phyloP scores from a whole-genome alignment of 164 flowering plant species.

The Kingdonia uniflora region DNA sequence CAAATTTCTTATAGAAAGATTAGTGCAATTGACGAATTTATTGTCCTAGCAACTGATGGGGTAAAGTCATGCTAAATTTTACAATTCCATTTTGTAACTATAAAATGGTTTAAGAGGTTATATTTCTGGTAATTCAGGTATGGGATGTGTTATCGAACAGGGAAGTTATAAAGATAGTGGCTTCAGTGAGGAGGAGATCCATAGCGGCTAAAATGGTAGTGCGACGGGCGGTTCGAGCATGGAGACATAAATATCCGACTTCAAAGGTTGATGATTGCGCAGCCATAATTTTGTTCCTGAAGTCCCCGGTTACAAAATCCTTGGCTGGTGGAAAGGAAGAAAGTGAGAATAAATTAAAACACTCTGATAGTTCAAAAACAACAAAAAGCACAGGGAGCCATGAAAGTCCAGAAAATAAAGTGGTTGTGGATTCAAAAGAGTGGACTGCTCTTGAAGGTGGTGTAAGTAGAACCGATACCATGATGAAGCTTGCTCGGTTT shows the following conservation, averaged over 20 bases:
- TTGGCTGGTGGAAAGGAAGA: constrained; percentile 7
- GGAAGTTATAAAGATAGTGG: constrained; percentile 55
- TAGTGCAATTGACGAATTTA: constrained; percentile 53
- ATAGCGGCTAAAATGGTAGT: constrained; percentile 51
- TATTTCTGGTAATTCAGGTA: no score
- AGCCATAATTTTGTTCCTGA: constrained; percentile 56
- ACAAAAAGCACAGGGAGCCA: constrained; percentile 2
- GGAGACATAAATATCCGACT: constrained; percentile 55
- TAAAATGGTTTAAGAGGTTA: no score
- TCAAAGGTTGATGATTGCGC: constrained; percentile 69
- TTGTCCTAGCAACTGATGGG: constrained; percentile 94
- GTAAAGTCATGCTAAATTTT: no score
- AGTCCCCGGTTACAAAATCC: constrained; percentile 18
- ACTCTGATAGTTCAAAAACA: neutral
- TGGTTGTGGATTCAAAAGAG: constrained; percentile 6
- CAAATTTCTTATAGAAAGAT: constrained; percentile 47
- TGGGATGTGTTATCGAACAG: constrained; percentile 81
- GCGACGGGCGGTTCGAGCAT: constrained; percentile 43
- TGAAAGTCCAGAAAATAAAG: constrained; percentile 6
- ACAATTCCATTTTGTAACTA: no score
- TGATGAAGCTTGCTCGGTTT: constrained; percentile 23
- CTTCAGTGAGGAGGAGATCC: constrained; percentile 45
- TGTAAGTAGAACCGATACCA: constrained; percentile 18
- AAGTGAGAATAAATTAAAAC: neutral
- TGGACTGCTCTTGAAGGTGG: constrained; percentile 27